These are phyloP conservation scores for Ganoderma leucocontextum DNA, from an alignment of 1,284 basidiomycete species.

Conservation along the genomic window DNA sequence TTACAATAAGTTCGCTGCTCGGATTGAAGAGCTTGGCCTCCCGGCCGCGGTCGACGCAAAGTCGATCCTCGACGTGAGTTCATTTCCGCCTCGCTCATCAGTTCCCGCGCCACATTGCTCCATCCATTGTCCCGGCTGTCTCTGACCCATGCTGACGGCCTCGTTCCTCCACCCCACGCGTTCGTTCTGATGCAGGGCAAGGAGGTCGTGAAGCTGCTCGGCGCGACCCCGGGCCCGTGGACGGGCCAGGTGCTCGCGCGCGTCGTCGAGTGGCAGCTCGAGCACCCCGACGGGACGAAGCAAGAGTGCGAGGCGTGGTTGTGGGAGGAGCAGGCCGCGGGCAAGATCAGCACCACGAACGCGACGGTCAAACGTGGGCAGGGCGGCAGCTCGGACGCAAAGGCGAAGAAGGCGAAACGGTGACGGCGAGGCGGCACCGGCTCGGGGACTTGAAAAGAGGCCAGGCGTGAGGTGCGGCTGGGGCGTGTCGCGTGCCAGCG, in stretches of 20 bases:
- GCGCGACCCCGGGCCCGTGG: slow-evolving; percentile 71
- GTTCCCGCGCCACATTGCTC: background rate
- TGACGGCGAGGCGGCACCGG: slow-evolving; percentile 2
- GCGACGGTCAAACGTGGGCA: slow-evolving; percentile 34
- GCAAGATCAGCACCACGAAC: slow-evolving; percentile 45
- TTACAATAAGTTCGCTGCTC: slow-evolving; percentile 73
- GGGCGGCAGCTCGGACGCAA: slow-evolving; percentile 41
- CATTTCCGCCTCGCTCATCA: slow-evolving; percentile 7
- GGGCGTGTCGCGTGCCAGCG: background rate
- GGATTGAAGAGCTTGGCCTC: slow-evolving; percentile 71
- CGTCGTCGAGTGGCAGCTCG: slow-evolving; percentile 86
- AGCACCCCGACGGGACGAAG: slow-evolving; percentile 69
- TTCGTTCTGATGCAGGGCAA: slow-evolving; percentile 63
- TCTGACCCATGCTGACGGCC: slow-evolving; percentile 6
- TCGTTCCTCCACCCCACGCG: background rate
- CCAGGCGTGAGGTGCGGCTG: background rate
- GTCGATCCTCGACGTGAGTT: slow-evolving; percentile 79
- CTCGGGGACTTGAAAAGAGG: background rate
- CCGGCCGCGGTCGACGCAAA: slow-evolving; percentile 69
- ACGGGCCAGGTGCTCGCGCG: slow-evolving; percentile 68
- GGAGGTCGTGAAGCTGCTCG: slow-evolving; percentile 66
- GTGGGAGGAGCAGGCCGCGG: slow-evolving; percentile 55
- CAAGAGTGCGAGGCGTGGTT: slow-evolving; percentile 80
- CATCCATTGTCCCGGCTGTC: background rate
- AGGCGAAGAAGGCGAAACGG: slow-evolving; percentile 54